A percentile compares a stretch with the other conserved stretches of the same genome.
These are phyloP conservation scores for Lactarius hengduanensis DNA, from an alignment of 768 basidiomycete species.

Conservation along the genomic window DNA sequence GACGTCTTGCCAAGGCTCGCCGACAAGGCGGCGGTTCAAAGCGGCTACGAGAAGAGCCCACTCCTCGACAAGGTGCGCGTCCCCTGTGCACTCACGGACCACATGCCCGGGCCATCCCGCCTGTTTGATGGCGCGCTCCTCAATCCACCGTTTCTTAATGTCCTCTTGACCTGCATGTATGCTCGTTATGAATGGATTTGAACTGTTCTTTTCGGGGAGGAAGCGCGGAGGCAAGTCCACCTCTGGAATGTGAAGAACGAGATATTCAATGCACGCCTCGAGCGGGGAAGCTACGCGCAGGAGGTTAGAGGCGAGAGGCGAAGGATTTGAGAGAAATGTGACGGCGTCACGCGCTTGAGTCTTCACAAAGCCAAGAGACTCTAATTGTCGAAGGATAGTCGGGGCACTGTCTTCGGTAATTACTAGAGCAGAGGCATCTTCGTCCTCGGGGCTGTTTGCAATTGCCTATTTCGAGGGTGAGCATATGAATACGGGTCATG, in stretches of 20 bases:
- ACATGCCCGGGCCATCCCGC: conserved; percentile 77
- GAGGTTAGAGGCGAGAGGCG: conserved; percentile 59
- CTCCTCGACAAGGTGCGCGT: conserved; percentile 42
- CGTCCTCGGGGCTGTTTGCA: conserved; percentile 49
- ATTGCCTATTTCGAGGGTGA: conserved; percentile 43
- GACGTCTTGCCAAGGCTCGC: conserved; percentile 37
- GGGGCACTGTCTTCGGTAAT: conserved; percentile 45
- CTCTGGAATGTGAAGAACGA: conserved; percentile 81
- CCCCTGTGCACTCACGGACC: conserved; percentile 54
- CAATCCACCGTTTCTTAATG: conserved; percentile 73
- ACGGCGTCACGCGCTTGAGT: conserved; percentile 51
- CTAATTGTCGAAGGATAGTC: conserved; percentile 54
- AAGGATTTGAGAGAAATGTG: conserved; percentile 56
- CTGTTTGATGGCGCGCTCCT: conserved; percentile 77
- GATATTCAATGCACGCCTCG: conserved; percentile 80
- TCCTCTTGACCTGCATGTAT: conserved; percentile 60
- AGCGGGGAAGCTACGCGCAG: conserved; percentile 58
- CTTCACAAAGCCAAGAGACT: conserved; percentile 62
- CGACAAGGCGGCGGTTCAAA: conserved; percentile 56
- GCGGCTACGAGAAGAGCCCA: conserved; percentile 55
- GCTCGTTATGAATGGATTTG: conserved; percentile 66
- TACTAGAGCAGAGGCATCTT: conserved; percentile 36
- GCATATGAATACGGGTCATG: conserved; percentile 3
- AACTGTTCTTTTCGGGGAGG: conserved; percentile 61
- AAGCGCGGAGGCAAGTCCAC: conserved; percentile 80